phyloP scores from a whole-genome alignment of 441 rosid genomes.

The Breynia disticha region DNA sequence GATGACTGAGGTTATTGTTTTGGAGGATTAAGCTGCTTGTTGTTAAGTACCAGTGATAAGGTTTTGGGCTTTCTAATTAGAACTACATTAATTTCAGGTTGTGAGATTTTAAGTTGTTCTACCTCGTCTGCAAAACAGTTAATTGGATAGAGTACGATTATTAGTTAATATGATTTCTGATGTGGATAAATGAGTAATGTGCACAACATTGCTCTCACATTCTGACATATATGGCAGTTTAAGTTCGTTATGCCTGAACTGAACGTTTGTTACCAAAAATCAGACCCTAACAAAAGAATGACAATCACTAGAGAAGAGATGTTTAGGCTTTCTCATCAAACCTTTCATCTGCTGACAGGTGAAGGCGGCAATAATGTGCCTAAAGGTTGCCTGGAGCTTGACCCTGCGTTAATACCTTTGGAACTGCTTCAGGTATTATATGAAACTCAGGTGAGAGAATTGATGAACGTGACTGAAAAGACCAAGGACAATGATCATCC shows the following conservation, averaged over 20 bases:
- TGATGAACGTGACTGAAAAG: constrained; percentile 14
- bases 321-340: constrained; percentile 86
- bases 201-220: constrained; percentile 6
- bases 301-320: constrained; percentile 62
- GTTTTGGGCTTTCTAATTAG: background rate
- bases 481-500: constrained; percentile 6
- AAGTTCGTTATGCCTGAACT: constrained; percentile 5
- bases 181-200: constrained; percentile 1
- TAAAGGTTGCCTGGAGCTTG: constrained; percentile 63
- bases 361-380: constrained; percentile 60
- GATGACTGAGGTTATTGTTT: constrained; percentile 7
- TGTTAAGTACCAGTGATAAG: constrained; percentile 3
- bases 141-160: too few species aligned
- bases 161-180: background rate
- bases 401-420: constrained; percentile 79
- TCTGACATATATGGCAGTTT: background rate
- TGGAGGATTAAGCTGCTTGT: constrained; percentile 1
- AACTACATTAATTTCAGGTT: too few species aligned
- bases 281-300: constrained; percentile 30
- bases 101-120: too few species aligned
- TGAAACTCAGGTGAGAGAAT: constrained; percentile 23
- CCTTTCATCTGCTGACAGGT: constrained; percentile 55
- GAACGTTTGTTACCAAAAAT: constrained; percentile 17
- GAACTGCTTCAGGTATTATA: constrained; percentile 39
- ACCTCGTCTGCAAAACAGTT: too few species aligned